phyloP scores from a whole-genome alignment of 306 rosid species.

The Fagus sylvatica region DNA sequence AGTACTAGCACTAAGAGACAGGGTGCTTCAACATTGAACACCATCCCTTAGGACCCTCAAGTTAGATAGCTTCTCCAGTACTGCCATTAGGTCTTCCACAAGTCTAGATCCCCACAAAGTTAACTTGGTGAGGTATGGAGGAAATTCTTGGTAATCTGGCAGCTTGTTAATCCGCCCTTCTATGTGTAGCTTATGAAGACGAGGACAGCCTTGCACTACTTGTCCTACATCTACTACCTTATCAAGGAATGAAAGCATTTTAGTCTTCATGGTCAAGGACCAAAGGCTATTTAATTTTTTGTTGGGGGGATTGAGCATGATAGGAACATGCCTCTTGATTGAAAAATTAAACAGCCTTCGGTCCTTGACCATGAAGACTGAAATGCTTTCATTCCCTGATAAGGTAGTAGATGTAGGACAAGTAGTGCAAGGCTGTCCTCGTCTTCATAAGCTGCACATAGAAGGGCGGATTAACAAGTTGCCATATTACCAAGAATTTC shows the following conservation, averaged over 20 bases:
- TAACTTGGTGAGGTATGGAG: constrained; percentile 37
- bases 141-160: constrained; percentile 9
- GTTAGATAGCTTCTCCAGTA: constrained; percentile 42
- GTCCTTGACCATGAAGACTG: no score
- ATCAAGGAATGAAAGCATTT: constrained; percentile 43
- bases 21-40: no score
- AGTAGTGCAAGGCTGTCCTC: no score
- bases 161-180: constrained; percentile 31
- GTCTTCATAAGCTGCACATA: no score
- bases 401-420: no score
- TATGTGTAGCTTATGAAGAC: constrained; percentile 30
- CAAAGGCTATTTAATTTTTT: constrained; percentile 27
- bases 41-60: constrained; percentile 44
- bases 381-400: no score
- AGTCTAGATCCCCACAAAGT: constrained; percentile 33
- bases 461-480: no score
- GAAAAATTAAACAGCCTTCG: no score
- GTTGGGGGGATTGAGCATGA: constrained; percentile 25
- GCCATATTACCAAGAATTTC: no score
- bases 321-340: no score
- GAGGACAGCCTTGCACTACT: constrained; percentile 45
- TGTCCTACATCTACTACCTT: constrained; percentile 28
- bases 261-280: constrained; percentile 39
- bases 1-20: no score
- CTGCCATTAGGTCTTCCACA: constrained; percentile 40